Base-by-base conservation (phyloP, 331 rosid species). In the Saraca asoca region DNA sequence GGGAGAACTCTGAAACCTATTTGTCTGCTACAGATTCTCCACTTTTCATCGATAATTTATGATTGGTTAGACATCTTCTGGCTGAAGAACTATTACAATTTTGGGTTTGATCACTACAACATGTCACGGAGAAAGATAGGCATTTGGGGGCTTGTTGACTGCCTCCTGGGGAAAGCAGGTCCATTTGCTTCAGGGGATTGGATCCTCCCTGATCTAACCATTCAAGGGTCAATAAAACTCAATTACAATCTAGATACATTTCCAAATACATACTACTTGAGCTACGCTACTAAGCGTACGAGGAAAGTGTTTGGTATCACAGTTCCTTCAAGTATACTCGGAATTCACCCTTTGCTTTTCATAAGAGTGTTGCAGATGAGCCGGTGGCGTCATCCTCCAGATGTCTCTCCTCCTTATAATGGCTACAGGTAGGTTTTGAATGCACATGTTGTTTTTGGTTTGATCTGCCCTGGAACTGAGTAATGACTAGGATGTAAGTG, bases 201-300 rank as follows among this genome's bases (percentile, higher is more conserved):
- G 99, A 86, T 94, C 84, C 96, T 94, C 15, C 97, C 99, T 0
- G 97, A 94, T 83, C 97, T 94, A 35, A 88, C 99, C 38, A 88
- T 94, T 64, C 99, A 94, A 80, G 99, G 99, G 14, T 77, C 99
- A 55, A 49, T 80, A 37, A 72, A 51, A 58, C 90, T 85, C 61
- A 94, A 94, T 66, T 57, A 45, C 68, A 62, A 37, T 19, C 75
- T 94, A 1, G 85, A 54, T 0, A 82, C 99, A 51, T 94, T 94
- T 58, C 97, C 95, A 12, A 73, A 88, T 62, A 94, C 99, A 10
- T 90, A 85, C 76, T 94, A 94, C 80, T 90, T 90, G 65, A 94
- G 96, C 85, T 94, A 94, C 8, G 99, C 95, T 8, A 94, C 99
- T 51, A 88, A 81, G 75, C 94, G 91, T 3, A 94, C 99, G 5